Evolutionary conservation across 1,139 yeast genomes (phyloP).

Genomic region (Scheffersomyces parashehatae): DNA sequence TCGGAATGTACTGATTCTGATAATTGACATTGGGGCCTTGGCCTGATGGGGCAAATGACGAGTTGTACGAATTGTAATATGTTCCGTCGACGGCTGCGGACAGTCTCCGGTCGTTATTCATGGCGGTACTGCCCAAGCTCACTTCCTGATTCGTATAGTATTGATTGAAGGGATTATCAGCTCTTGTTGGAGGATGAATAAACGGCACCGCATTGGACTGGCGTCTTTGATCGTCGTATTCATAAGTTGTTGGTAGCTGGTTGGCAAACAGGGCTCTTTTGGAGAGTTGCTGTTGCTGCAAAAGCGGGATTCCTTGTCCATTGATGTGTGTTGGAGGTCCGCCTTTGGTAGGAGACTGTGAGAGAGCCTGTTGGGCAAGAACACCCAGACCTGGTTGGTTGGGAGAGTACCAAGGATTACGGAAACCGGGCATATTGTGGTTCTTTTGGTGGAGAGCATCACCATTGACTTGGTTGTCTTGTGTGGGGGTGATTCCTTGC

Average conservation of each 20-base stretch:
- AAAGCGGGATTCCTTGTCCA: constrained; percentile 31
- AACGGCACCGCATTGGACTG: constrained; percentile 27
- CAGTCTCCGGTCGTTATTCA: constrained; percentile 37
- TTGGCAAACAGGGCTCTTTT: constrained; percentile 43
- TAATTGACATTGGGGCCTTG: constrained; percentile 1
- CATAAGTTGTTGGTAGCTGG: constrained; percentile 55
- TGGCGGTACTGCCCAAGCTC: constrained; percentile 20
- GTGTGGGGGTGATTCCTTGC: constrained; percentile 15
- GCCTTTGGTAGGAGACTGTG: constrained; percentile 14
- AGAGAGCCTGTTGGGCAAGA: neutral
- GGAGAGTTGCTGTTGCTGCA: constrained; percentile 37
- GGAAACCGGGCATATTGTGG: constrained; percentile 32
- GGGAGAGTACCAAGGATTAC: constrained; percentile 49
- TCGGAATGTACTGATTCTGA: constrained; percentile 11
- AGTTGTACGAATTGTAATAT: constrained; percentile 12
- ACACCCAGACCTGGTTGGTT: constrained; percentile 5
- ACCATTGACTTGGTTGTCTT: neutral
- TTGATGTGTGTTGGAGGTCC: constrained; percentile 19
- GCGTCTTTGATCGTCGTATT: constrained; percentile 28
- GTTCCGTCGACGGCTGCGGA: constrained; percentile 42
- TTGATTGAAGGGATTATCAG: constrained; percentile 49
- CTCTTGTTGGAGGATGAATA: constrained; percentile 49
- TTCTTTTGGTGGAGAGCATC: constrained; percentile 10
- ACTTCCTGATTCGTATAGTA: constrained; percentile 46
- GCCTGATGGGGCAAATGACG: constrained; percentile 5